Base-by-base conservation (phyloP, 352 stramenopile species). In the Pilasporangium apinafurcum region DNA sequence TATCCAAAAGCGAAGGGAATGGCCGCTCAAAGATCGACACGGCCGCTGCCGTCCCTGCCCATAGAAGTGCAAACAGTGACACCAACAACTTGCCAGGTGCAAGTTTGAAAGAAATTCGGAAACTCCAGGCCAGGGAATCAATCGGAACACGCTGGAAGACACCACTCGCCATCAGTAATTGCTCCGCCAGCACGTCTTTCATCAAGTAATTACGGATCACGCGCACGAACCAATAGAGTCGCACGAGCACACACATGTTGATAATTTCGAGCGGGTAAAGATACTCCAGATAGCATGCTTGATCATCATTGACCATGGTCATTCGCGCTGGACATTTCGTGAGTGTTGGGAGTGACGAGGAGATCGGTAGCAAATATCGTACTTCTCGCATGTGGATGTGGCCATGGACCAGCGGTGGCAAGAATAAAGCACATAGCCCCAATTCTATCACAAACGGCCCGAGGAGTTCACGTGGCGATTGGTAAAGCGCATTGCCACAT, bases 11-110 rank as follows among this genome's bases (percentile, higher is more conserved):
- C 4, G 68, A 83, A 1, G 73, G 70, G 37, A 81, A 76, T 5
- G 73, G 73, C 5, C 70, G 56, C 47, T 84, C 73, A 30, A 84
- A 68, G 8, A 83, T 77, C 8, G 68, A 78, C 10, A 86, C 59
- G 0, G 68, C 50, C 13, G 65, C 58, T 2, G 73, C 55, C 4
- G 73, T 86, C 4, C 57, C 68, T 8, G 51, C 50, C 68, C 68
- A 82, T 8, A 86, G 56, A 2, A 65, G 41, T 2, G 68, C 25
- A 18, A 86, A 83, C 2, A 84, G 47, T 21, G 56, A 37, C 4
- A 71, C 29, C 40, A 86, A 48, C 12, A 86, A 38, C 27, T 57
- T 51, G 3, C 40, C 44, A 0, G 73, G 70, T 8, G 51, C 45
- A 13, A 83, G 56, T 12, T 62, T 53, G 32, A 83, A 67, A 21